phyloP scores from a whole-genome alignment of 2,329 filamentous ascomycete genomes.

The Pseudogymnoascus sp. region DNA sequence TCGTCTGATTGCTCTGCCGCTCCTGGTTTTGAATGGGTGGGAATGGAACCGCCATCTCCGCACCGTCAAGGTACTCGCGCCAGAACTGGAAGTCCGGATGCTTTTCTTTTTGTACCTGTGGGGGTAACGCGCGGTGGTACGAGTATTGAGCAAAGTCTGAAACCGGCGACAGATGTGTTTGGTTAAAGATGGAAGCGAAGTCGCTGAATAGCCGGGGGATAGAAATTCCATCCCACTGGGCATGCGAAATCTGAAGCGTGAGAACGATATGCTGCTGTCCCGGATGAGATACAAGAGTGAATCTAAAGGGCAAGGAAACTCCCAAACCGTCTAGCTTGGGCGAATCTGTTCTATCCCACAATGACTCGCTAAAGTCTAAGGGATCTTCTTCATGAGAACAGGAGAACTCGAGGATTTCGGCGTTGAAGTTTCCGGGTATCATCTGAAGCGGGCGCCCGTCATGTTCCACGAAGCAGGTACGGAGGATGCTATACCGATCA shows the following conservation, averaged over 20 bases:
- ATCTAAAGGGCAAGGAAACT: neutral
- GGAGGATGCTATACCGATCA: constrained; percentile 11
- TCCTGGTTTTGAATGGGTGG: neutral
- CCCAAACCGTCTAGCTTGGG: neutral
- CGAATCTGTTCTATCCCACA: neutral
- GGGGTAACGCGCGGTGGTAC: neutral
- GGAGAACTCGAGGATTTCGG: neutral
- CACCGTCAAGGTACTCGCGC: neutral
- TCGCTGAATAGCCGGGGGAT: neutral
- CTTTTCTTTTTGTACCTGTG: neutral
- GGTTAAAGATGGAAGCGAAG: neutral
- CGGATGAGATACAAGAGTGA: neutral
- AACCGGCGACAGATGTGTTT: neutral
- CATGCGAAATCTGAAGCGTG: constrained; percentile 7
- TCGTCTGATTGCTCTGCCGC: neutral
- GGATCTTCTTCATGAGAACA: neutral
- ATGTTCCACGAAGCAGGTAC: constrained; percentile 13
- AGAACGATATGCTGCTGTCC: neutral
- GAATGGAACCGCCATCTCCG: neutral
- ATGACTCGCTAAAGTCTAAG: neutral
- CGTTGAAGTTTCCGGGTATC: neutral
- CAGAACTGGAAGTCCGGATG: neutral
- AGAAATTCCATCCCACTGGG: constrained; percentile 3
- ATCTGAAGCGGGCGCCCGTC: constrained; percentile 10
- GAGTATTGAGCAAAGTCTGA: neutral